Evolutionary conservation across 2,329 filamentous ascomycete genomes (phyloP).

Genomic region (Epichloe amarillans): DNA sequence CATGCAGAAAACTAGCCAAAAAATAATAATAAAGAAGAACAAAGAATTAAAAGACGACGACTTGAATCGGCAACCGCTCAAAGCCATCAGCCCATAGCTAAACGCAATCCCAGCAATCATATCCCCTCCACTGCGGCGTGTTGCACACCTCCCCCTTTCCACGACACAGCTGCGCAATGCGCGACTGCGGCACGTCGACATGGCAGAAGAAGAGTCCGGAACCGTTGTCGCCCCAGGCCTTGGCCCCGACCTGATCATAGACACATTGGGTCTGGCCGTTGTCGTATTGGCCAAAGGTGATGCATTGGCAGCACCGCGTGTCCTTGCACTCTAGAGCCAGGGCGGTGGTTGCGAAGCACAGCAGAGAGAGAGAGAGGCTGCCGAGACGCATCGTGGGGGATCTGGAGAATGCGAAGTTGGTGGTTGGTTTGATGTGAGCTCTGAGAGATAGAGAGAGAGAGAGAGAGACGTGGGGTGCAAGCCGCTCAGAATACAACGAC

Average conservation of each 20-base stretch:
- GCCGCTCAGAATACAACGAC: no score
- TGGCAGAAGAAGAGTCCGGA: not conserved
- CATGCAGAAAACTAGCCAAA: no score
- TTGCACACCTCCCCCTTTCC: not conserved
- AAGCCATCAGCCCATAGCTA: not conserved
- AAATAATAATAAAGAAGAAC: rapidly evolving
- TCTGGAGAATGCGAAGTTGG: no score
- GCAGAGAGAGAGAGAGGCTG: not conserved
- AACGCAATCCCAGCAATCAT: not conserved
- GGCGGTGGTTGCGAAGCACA: not conserved
- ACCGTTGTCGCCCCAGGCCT: not conserved
- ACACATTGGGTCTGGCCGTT: not conserved
- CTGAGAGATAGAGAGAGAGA: not conserved
- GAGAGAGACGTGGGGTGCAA: no score
- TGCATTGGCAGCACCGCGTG: not conserved
- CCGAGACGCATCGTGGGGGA: not conserved
- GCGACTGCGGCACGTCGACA: not conserved
- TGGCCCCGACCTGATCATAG: not conserved
- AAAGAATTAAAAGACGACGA: no score
- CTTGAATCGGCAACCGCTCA: not conserved
- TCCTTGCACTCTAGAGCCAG: not conserved
- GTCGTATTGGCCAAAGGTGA: not conserved
- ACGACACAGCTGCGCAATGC: not conserved
- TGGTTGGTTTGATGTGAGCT: not conserved
- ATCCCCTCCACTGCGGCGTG: not conserved